Evolutionary conservation across 106 monocot species (phyloP).

Genomic region (Posidonia australis): DNA sequence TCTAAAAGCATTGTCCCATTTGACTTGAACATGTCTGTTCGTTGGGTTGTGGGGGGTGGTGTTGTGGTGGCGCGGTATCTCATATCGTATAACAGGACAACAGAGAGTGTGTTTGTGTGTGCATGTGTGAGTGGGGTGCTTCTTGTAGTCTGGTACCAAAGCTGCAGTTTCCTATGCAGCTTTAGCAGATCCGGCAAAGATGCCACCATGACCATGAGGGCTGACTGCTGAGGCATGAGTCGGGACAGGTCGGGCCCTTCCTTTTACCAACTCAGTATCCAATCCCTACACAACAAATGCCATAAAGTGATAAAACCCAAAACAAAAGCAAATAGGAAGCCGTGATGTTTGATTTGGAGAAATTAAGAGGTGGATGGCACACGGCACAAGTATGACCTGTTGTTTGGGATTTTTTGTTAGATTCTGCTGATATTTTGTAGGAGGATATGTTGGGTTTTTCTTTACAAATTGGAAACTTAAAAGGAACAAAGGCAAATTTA

Average conservation of each 20-base stretch:
- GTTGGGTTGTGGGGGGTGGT: neutral
- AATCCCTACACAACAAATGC: neutral
- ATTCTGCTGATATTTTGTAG: neutral
- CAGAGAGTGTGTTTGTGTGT: neutral
- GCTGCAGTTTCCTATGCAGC: slow-evolving; percentile 5
- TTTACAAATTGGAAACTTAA: no score
- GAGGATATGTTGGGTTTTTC: no score
- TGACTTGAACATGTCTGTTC: neutral
- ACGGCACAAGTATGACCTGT: neutral
- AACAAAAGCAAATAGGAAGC: no score
- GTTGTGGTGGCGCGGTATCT: no score
- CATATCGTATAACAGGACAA: neutral
- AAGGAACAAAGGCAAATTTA: no score
- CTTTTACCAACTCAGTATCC: neutral
- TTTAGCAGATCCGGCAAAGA: slow-evolving; percentile 8
- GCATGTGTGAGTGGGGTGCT: slow-evolving; percentile 1
- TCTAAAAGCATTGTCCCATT: neutral
- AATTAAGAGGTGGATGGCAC: neutral
- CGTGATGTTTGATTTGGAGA: neutral
- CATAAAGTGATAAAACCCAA: no score
- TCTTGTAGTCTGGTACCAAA: slow-evolving; percentile 1
- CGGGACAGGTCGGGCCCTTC: neutral
- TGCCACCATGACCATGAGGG: neutral
- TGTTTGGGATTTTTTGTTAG: neutral
- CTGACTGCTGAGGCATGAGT: neutral